Evolutionary conservation across 23 red algal genomes (phyloP), one percentile per base, ranked within the genome.

Genomic region (Gracilaria gracilis): DNA sequence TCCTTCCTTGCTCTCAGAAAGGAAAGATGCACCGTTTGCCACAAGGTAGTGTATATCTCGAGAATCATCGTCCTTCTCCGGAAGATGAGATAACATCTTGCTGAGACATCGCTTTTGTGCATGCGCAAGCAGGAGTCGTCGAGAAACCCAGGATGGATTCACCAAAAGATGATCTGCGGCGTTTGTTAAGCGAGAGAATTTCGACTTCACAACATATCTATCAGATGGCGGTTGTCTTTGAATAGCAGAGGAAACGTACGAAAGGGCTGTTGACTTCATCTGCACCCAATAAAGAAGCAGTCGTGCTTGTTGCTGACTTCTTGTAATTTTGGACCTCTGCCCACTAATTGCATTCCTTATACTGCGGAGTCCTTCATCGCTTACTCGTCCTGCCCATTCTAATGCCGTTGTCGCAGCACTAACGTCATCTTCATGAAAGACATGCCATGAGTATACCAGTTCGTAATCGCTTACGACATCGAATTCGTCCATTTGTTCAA

Each of bases 331-430:
- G 20, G 61, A 39, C 69, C 24, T 39, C 53, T 29, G 21, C 0
- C 39, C 33, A 36, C 62, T 58, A n/a, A 87, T 87, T 44, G 64
- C 51, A 31, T 73, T 92, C 64, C 78, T 55, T 19, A 90, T 69
- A 7, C 54, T 46, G 23, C 27, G 34, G 28, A 84, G 80, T 17
- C 89, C 89, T 37, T 92, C 89, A 40, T 54, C n/a, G 66, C 35
- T 84, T 9, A 84, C 34, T 13, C 89, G 89, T n/a, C 80, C 89
- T 38, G 57, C 62, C 89, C 89, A 92, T 65, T 92, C 89, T 14
- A 92, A 67, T 33, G 79, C 89, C 4, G 34, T 57, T 38, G 67
- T 46, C 27, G 89, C 89, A 76, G 89, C 89, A 83, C 80, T 84
- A 33, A 9, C 32, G 38, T 59, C 48, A 65, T 92, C 89, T 23